Conservation (phyloP, 257 asterid species). For the Solanum arcanum region DNA sequence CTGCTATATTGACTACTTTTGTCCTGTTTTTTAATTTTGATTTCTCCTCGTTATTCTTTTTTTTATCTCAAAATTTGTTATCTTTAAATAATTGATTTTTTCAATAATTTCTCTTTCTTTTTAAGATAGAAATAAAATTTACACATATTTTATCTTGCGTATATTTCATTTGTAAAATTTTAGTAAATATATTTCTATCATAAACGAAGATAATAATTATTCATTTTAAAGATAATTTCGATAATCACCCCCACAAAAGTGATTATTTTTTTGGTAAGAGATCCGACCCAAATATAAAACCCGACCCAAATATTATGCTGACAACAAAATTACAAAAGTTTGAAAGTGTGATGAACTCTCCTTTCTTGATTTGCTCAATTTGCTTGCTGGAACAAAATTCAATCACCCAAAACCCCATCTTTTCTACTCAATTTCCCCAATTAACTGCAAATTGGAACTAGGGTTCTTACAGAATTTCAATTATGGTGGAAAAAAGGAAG, state of each 20-base stretch:
- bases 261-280: not conserved
- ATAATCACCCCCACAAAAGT: not conserved
- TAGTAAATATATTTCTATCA: too few species aligned
- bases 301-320: not conserved
- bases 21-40: too few species aligned
- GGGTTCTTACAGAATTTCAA: slow-evolving; percentile 9
- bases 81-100: too few species aligned
- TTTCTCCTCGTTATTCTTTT: too few species aligned
- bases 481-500: slow-evolving; percentile 65
- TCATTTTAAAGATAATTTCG: not conserved
- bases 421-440: not conserved
- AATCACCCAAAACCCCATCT: not conserved
- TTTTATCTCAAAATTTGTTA: too few species aligned
- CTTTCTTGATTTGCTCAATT: slow-evolving; percentile 5
- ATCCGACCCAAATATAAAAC: not conserved
- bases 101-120: too few species aligned
- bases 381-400: not conserved
- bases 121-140: too few species aligned
- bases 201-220: too few species aligned
- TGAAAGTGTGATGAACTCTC: not conserved
- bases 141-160: too few species aligned
- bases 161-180: too few species aligned
- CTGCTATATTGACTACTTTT: too few species aligned
- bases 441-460: not conserved
- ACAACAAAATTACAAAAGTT: not conserved